Percentiles rank a stretch among this genome's conserved stretches.
These are phyloP conservation scores for Zhuliangozyma parablackwelliae DNA, from an alignment of 1,139 yeast species.

Conservation along the genomic window DNA sequence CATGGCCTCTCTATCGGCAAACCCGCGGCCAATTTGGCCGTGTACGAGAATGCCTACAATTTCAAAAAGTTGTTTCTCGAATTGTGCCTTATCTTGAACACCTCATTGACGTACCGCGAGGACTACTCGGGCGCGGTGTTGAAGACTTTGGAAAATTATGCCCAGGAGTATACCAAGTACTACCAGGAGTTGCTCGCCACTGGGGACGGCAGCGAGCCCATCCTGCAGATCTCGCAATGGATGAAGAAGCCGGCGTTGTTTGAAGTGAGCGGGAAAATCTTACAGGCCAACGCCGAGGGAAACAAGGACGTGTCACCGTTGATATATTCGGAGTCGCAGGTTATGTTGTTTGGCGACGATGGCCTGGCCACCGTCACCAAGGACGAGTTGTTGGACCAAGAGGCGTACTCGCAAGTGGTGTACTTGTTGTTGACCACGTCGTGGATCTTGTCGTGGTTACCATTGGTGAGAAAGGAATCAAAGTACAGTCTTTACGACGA, in stretches of 20 bases:
- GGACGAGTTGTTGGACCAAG: conserved; percentile 40
- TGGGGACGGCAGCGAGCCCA: conserved; percentile 17
- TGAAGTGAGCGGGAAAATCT: conserved; percentile 28
- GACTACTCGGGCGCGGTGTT: conserved; percentile 48
- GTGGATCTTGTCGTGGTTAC: conserved; percentile 55
- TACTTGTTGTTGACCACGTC: conserved; percentile 44
- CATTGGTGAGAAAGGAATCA: conserved; percentile 44
- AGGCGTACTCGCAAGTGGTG: conserved; percentile 45
- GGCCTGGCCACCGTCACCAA: conserved; percentile 23
- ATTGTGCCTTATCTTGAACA: conserved; percentile 54
- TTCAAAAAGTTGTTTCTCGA: conserved; percentile 51
- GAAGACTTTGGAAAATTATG: conserved; percentile 28
- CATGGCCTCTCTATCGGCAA: conserved; percentile 2
- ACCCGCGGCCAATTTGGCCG: conserved; percentile 4
- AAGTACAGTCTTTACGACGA: conserved; percentile 24
- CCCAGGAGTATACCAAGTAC: conserved; percentile 25
- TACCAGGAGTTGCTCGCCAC: conserved; percentile 25
- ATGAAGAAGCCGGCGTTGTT: conserved; percentile 32
- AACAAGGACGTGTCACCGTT: conserved; percentile 7
- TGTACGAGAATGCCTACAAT: conserved; percentile 49
- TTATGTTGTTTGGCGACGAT: conserved; percentile 25
- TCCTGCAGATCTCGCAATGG: conserved; percentile 41
- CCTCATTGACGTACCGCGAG: conserved; percentile 53
- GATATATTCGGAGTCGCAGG: conserved; percentile 31
- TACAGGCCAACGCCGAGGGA: conserved; percentile 10